Evolutionary conservation across 371 early-diverging fungal genomes (phyloP).

Genomic region (Mortierella sp.): DNA sequence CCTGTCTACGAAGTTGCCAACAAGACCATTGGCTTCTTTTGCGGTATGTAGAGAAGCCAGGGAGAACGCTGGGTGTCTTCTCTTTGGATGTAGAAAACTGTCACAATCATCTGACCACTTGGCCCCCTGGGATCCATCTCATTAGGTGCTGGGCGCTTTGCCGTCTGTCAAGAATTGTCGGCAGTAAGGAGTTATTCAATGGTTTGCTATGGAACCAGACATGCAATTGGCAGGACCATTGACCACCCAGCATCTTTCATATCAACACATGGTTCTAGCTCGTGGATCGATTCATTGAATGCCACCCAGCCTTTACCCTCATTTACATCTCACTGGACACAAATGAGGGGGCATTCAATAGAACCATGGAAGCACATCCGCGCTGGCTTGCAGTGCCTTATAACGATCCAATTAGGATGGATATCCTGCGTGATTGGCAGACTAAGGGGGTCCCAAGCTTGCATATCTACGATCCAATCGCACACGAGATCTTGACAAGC

Average conservation of each 20-base stretch:
- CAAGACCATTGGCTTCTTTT: slow-evolving; percentile 46
- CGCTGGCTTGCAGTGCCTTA: slow-evolving; percentile 44
- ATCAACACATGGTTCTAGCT: slow-evolving; percentile 6
- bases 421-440: slow-evolving; percentile 45
- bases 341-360: slow-evolving; percentile 24
- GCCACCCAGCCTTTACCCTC: slow-evolving; percentile 31
- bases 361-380: slow-evolving; percentile 39
- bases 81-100: too few relatives aligned
- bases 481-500: slow-evolving; percentile 43
- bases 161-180: slow-evolving; percentile 45
- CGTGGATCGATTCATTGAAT: slow-evolving; percentile 33
- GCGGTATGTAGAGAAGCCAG: slow-evolving; percentile 21
- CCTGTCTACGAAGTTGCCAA: slow-evolving; percentile 50
- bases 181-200: slow-evolving; percentile 7
- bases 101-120: background rate
- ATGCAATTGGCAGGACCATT: too few relatives aligned
- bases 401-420: slow-evolving; percentile 33
- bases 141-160: slow-evolving; percentile 43
- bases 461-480: slow-evolving; percentile 44
- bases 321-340: slow-evolving; percentile 42
- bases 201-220: background rate
- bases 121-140: background rate
- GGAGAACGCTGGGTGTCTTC: background rate
- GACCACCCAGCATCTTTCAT: background rate
- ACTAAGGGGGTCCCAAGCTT: slow-evolving; percentile 42